phyloP scores from a whole-genome alignment of 2,329 filamentous ascomycete genomes.

The Calcarisporium arbuscula region DNA sequence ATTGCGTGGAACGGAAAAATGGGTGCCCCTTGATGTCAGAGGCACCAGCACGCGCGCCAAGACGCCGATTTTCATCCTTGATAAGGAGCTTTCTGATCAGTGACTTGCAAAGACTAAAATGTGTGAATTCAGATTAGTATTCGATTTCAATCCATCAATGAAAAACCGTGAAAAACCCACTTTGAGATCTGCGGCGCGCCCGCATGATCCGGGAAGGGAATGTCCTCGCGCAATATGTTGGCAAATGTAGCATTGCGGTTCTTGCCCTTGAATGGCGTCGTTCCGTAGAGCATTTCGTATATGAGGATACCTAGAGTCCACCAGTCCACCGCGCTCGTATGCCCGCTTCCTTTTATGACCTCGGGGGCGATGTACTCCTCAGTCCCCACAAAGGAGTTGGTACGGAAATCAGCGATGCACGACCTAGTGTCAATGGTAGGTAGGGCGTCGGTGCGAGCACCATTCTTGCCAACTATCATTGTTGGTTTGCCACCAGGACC shows the following conservation, averaged over 20 bases:
- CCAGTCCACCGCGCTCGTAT: slow-evolving; percentile 98
- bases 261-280: slow-evolving; percentile 98
- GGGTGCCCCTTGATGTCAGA: slow-evolving; percentile 95
- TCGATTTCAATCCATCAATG: background rate
- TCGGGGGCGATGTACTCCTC: slow-evolving; percentile 99
- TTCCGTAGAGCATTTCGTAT: slow-evolving; percentile 98
- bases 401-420: slow-evolving; percentile 96
- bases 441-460: slow-evolving; percentile 76
- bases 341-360: slow-evolving; percentile 96
- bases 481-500: slow-evolving; percentile 92
- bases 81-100: slow-evolving; percentile 94
- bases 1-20: slow-evolving; percentile 94
- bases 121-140: slow-evolving; percentile 1
- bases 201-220: slow-evolving; percentile 87
- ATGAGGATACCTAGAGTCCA: slow-evolving; percentile 97
- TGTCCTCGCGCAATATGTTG: slow-evolving; percentile 92
- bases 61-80: slow-evolving; percentile 90
- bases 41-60: slow-evolving; percentile 89
- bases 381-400: slow-evolving; percentile 96
- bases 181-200: slow-evolving; percentile 82
- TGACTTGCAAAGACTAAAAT: slow-evolving; percentile 80
- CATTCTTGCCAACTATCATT: slow-evolving; percentile 92
- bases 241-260: slow-evolving; percentile 97
- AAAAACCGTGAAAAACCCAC: slow-evolving; percentile 48
- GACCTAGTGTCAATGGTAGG: slow-evolving; percentile 98